phyloP scores from a whole-genome alignment of 805 yeast genomes.

The Priceomyces melissophilus region DNA sequence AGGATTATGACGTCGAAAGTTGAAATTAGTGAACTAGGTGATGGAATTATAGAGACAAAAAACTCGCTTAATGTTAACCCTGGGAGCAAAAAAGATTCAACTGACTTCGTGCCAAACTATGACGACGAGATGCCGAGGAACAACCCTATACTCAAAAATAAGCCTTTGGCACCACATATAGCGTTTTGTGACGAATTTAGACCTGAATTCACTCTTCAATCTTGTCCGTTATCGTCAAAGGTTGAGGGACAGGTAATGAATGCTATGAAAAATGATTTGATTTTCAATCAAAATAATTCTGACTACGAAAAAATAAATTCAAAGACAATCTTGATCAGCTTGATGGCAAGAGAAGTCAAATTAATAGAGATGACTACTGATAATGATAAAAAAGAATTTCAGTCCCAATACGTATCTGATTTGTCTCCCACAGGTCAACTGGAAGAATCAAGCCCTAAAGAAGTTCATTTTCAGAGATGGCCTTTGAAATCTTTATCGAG shows the following conservation, averaged over 20 bases:
- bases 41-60: constrained; percentile 4
- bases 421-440: constrained; percentile 1
- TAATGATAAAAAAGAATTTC: constrained; percentile 6
- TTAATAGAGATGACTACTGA: constrained; percentile 38
- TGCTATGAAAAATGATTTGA: constrained; percentile 53
- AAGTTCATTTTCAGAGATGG: constrained; percentile 3
- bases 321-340: constrained; percentile 39
- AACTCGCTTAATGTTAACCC: no score
- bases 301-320: constrained; percentile 28
- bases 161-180: constrained; percentile 28
- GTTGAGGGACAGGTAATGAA: constrained; percentile 46
- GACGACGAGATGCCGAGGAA: no score
- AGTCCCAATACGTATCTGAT: constrained; percentile 1
- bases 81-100: no score
- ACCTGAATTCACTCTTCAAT: constrained; percentile 52
- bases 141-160: constrained; percentile 12
- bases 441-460: constrained; percentile 2
- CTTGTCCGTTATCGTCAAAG: constrained; percentile 50
- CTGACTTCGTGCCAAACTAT: no score
- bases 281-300: constrained; percentile 38
- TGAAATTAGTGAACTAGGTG: background rate
- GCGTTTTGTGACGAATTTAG: constrained; percentile 49
- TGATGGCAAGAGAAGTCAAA: constrained; percentile 44
- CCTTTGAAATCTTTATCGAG: constrained; percentile 2
- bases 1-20: constrained; percentile 19